phyloP scores from a whole-genome alignment of 164 flowering plant genomes.

The Cinnamomum chago region DNA sequence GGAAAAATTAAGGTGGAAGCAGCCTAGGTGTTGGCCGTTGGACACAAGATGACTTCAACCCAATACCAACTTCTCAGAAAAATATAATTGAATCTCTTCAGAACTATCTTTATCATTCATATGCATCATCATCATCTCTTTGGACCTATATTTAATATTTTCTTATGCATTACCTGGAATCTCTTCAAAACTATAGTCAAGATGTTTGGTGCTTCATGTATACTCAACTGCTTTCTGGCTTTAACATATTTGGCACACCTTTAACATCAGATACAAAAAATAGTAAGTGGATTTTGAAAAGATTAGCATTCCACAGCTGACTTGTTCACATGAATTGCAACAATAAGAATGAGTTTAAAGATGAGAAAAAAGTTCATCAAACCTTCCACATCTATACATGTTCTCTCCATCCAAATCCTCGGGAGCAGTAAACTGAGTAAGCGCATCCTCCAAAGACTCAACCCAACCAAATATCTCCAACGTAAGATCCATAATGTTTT shows the following conservation, averaged over 20 bases:
- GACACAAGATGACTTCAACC: background rate
- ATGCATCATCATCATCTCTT: too few relatives aligned
- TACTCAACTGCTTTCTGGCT: conserved; percentile 72
- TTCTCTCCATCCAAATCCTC: conserved; percentile 94
- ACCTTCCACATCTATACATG: conserved; percentile 92
- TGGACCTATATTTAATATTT: background rate
- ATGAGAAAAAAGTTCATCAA: conserved; percentile 4
- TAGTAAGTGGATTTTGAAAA: background rate
- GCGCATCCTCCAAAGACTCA: conserved; percentile 79
- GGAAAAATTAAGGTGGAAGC: background rate
- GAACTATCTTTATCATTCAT: background rate
- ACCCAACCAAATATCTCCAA: conserved; percentile 83
- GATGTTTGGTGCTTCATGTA: conserved; percentile 86
- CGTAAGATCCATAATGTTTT: conserved; percentile 89
- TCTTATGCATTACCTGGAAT: conserved; percentile 57
- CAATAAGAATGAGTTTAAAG: background rate
- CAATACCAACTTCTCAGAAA: background rate
- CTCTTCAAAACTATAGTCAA: conserved; percentile 86
- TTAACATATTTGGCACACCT: conserved; percentile 83
- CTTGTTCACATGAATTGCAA: background rate
- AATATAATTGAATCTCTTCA: background rate
- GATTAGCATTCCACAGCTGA: conserved; percentile 2
- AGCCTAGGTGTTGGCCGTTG: background rate
- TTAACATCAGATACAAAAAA: conserved; percentile 6
- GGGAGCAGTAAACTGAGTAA: conserved; percentile 69